Conservation (phyloP, 805 yeast species). For the Myxozyma melibiosi region DNA sequence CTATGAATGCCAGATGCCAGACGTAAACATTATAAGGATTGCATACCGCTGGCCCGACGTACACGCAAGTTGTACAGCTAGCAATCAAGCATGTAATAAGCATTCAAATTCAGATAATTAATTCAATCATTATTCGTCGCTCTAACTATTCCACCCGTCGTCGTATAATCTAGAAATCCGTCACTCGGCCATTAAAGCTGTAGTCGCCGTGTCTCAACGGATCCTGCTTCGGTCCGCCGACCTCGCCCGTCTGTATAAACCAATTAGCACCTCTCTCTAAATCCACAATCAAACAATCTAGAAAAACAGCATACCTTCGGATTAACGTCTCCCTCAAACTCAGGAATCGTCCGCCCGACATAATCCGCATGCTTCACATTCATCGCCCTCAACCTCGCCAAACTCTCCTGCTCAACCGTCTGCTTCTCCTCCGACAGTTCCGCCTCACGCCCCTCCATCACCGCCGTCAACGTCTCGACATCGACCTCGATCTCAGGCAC, state of each 20-base stretch:
- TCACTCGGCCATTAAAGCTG: slow-evolving; percentile 93
- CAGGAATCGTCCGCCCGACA: slow-evolving; percentile 69
- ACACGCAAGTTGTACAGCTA: no score
- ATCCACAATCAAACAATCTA: not conserved
- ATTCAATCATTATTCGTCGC: no score
- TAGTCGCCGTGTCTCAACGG: slow-evolving; percentile 91
- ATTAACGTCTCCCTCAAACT: slow-evolving; percentile 91
- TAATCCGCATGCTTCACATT: slow-evolving; percentile 61
- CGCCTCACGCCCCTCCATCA: slow-evolving; percentile 66
- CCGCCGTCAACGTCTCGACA: slow-evolving; percentile 14
- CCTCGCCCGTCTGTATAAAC: slow-evolving; percentile 70
- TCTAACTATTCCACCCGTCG: no score
- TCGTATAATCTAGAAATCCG: slow-evolving; percentile 71
- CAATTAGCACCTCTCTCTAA: not conserved
- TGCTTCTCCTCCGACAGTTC: slow-evolving; percentile 36
- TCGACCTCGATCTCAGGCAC: slow-evolving; percentile 15
- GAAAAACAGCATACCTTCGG: slow-evolving; percentile 52
- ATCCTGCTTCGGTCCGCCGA: slow-evolving; percentile 97
- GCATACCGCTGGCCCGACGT: no score
- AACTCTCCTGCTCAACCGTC: slow-evolving; percentile 31
- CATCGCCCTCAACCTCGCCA: slow-evolving; percentile 49
- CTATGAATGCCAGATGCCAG: no score
- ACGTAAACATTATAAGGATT: no score
- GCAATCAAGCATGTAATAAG: no score
- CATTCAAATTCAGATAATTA: no score